Evolutionary conservation across 2,329 filamentous ascomycete species (phyloP).

Genomic region (Fusarium buxicola): DNA sequence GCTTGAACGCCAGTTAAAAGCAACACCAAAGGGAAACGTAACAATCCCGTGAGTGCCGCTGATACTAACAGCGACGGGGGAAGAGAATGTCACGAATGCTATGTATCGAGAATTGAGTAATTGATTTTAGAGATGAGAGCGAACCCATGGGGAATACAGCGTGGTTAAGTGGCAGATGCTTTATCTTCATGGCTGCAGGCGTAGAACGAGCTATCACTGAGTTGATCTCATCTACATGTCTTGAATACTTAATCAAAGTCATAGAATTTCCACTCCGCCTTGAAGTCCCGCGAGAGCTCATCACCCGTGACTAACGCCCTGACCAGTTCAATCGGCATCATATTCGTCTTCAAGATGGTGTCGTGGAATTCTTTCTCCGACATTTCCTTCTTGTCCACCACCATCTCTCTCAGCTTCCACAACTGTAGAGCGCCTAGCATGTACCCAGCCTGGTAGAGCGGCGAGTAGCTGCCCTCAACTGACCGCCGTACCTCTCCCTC

Average conservation of each 20-base stretch:
- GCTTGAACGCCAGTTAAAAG: too few species aligned
- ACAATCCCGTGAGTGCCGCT: too few species aligned
- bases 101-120: too few species aligned
- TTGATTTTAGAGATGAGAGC: too few species aligned
- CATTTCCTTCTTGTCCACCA: slow-evolving; percentile 17
- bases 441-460: slow-evolving; percentile 32
- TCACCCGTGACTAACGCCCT: slow-evolving; percentile 22
- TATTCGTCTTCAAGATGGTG: slow-evolving; percentile 25
- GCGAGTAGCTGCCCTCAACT: slow-evolving; percentile 31
- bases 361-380: slow-evolving; percentile 34
- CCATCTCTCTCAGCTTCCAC: slow-evolving; percentile 32
- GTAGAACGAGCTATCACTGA: too few species aligned
- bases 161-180: too few species aligned
- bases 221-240: too few species aligned
- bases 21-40: too few species aligned
- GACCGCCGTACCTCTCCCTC: slow-evolving; percentile 31
- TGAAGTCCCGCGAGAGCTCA: slow-evolving; percentile 25
- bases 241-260: slow-evolving; percentile 22
- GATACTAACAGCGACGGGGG: background rate
- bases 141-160: too few species aligned
- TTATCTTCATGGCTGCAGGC: too few species aligned
- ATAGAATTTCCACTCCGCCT: slow-evolving; percentile 34
- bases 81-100: too few species aligned
- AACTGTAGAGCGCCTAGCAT: slow-evolving; percentile 29
- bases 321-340: slow-evolving; percentile 34